Evolutionary conservation across 352 stramenopile species (phyloP), one percentile per base, ranked within the genome.

Genomic region (Phytophthora pinifolia): DNA sequence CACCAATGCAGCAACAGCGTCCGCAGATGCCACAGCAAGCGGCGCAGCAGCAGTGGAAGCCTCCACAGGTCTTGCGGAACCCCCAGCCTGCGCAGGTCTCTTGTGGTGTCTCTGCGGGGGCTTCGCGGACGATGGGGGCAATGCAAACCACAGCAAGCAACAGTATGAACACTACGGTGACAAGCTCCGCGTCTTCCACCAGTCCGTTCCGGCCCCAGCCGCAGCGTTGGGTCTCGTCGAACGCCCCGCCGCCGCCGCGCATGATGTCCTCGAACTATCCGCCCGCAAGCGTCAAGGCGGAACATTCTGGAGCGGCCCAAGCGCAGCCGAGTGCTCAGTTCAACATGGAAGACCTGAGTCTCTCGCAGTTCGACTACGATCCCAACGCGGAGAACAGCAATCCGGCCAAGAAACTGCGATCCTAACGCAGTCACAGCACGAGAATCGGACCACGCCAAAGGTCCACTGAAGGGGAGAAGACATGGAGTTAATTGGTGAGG

Each of bases 321-420:
- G 48, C 43, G 38, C 46, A 55, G 14, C 25, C 56, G 4, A 53
- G 64, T 12, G 67, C 67, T 9, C 78, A 71, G 51, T 91, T 72
- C 52, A 76, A 89, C 33, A 83, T 94, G 48, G 83, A 91, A 46
- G 84, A 92, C 33, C 67, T 94, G 9, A 90, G 84, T 56, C 61
- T 89, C 17, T 94, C 84, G 6, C 84, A 94, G 41, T 94, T 94
- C 53, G 84, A 94, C 46, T 94, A 78, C 46, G 79, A 94, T 53
- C 80, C 80, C 7, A 61, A 66, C 34, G 41, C 20, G 13, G 55
- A 62, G 22, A 57, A 57, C 18, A 51, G 35, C 22, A 59, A 65
- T 27, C 46, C 46, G 22, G 30, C 62, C 22, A 87, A 84, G 29
- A 67, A 66, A 25, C 76, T 87, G 71, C 63, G 76, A 1, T 61